Evolutionary conservation across 192 early-diverging fungal genomes (phyloP).

Genomic region (Linnemannia elongata): DNA sequence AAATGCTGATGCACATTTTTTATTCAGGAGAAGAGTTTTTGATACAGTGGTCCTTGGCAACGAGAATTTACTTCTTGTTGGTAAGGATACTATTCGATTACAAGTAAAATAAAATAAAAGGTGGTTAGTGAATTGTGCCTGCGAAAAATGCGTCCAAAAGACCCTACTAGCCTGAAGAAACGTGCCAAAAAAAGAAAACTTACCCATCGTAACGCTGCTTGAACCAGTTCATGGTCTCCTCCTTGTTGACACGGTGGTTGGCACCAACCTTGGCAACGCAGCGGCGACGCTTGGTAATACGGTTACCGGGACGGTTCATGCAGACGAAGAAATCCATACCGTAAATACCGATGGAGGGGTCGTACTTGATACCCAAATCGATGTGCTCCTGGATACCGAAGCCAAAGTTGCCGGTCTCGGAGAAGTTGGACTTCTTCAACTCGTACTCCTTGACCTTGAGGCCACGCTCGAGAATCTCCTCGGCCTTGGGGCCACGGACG

Average conservation of each 20-base stretch:
- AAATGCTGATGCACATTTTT: conserved; percentile 1
- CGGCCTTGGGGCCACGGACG: conserved; percentile 87
- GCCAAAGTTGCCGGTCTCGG: conserved; percentile 98
- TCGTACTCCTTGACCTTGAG: conserved; percentile 99
- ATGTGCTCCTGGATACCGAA: conserved; percentile 99
- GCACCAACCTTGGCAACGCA: conserved; percentile 85
- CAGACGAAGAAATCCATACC: conserved; percentile 99
- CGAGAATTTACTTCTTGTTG: conserved; percentile 46
- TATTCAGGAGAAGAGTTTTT: background rate
- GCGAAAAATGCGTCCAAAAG: background rate
- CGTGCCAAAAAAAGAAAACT: conserved; percentile 37
- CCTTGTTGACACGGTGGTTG: conserved; percentile 94
- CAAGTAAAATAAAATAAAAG: conserved; percentile 1
- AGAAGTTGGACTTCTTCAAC: conserved; percentile 95
- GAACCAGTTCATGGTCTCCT: conserved; percentile 98
- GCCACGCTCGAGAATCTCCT: conserved; percentile 99
- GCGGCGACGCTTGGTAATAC: conserved; percentile 94
- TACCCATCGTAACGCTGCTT: conserved; percentile 86
- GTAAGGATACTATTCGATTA: conserved; percentile 44
- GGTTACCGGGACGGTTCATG: conserved; percentile 98
- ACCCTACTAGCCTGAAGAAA: background rate
- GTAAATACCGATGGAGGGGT: conserved; percentile 90
- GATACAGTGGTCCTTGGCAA: background rate
- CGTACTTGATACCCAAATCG: conserved; percentile 99
- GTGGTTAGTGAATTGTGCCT: background rate